Percentiles rank a stretch among this genome's conserved stretches.
phyloP scores from a whole-genome alignment of 495 filamentous ascomycete species.

The Penicillium canescens region DNA sequence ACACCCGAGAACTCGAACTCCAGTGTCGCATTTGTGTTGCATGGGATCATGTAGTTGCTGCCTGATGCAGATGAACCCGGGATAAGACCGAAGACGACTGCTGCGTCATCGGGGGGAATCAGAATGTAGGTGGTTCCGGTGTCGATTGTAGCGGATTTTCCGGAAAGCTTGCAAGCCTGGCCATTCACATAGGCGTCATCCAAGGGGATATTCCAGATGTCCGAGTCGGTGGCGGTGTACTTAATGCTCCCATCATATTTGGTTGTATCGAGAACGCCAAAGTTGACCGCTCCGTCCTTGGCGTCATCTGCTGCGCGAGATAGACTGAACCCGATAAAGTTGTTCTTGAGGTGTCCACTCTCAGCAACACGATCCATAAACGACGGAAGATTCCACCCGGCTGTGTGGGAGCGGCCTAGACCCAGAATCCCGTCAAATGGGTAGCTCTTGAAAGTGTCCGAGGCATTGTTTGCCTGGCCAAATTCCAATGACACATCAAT shows the following conservation, averaged over 20 bases:
- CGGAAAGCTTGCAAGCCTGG: conserved; percentile 46
- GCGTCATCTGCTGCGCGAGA: conserved; percentile 59
- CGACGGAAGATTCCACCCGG: conserved; percentile 49
- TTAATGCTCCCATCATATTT: conserved; percentile 66
- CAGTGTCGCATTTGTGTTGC: conserved; percentile 55
- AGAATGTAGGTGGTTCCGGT: conserved; percentile 79
- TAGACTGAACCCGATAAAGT: conserved; percentile 69
- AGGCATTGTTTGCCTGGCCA: conserved; percentile 66
- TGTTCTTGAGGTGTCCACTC: conserved; percentile 57
- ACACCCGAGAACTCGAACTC: conserved; percentile 56
- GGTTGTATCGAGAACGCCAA: conserved; percentile 66
- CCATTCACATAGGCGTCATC: conserved; percentile 62
- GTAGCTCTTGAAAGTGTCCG: conserved; percentile 68
- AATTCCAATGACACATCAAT: conserved; percentile 62
- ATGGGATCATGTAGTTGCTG: conserved; percentile 68
- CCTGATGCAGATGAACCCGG: conserved; percentile 54
- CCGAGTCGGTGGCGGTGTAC: conserved; percentile 53
- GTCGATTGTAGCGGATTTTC: conserved; percentile 69
- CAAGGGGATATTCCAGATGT: conserved; percentile 67
- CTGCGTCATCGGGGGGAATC: conserved; percentile 63
- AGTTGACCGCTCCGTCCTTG: conserved; percentile 75
- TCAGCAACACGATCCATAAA: conserved; percentile 63
- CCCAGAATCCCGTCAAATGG: conserved; percentile 88
- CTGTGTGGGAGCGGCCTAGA: conserved; percentile 55
- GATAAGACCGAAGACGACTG: conserved; percentile 63